These are phyloP conservation scores for Kuraishia ogatae DNA, from an alignment of 805 yeast genomes.

Conservation along the genomic window DNA sequence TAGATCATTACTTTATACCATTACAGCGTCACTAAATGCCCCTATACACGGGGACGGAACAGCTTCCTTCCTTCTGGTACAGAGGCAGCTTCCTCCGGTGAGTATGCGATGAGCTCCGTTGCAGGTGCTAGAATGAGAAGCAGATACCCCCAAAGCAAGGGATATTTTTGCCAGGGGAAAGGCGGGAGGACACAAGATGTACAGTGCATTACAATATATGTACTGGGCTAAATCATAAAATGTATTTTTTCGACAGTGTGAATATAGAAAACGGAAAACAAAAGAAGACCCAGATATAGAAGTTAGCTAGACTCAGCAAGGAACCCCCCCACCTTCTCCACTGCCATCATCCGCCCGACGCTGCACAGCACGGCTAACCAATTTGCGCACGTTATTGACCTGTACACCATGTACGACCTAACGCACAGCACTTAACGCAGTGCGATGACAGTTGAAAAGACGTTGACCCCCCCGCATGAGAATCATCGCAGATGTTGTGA, in stretches of 20 bases:
- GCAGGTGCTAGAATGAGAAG: no score
- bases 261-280: background rate
- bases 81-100: no score
- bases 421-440: background rate
- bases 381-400: background rate
- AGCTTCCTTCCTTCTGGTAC: no score
- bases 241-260: background rate
- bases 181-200: no score
- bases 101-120: no score
- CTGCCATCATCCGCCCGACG: background rate
- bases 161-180: no score
- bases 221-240: background rate
- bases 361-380: background rate
- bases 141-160: no score
- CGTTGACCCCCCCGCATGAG: background rate
- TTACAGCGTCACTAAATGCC: no score
- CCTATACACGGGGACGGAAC: no score
- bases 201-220: no score
- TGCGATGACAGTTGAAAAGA: background rate
- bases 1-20: no score
- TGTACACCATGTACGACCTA: background rate
- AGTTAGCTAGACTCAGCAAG: background rate
- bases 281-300: background rate
- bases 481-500: background rate
- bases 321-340: background rate